Conservation (phyloP, 345 rosid species). For the Pistacia atlantica region DNA sequence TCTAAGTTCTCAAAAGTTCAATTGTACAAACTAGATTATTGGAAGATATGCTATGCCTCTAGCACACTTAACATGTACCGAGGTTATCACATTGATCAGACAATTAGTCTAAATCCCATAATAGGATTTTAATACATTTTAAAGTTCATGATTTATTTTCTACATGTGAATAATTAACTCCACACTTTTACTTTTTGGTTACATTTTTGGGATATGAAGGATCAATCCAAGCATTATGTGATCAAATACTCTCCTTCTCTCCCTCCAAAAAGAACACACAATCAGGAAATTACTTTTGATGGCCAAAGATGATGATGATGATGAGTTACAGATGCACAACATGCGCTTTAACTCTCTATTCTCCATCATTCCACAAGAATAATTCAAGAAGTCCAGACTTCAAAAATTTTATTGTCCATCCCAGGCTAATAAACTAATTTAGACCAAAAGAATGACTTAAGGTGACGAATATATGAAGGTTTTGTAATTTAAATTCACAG, state of each 20-base stretch:
- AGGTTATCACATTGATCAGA: too few species aligned
- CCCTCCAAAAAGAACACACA: background rate
- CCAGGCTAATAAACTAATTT: too few species aligned
- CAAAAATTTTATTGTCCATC: background rate
- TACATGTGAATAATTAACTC: background rate
- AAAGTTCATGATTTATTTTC: background rate
- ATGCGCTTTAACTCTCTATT: background rate
- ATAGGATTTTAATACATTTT: background rate
- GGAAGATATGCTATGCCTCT: background rate
- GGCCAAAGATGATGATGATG: background rate
- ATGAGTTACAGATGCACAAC: background rate
- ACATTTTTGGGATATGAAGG: background rate
- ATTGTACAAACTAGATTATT: too few species aligned
- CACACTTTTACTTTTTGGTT: background rate
- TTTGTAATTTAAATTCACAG: too few species aligned
- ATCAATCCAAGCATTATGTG: background rate
- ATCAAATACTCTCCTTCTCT: background rate
- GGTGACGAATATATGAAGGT: too few species aligned
- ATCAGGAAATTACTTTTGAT: too few species aligned
- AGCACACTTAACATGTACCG: background rate
- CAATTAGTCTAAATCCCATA: too few species aligned
- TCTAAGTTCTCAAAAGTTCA: too few species aligned
- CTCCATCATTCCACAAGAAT: background rate
- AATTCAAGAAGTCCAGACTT: background rate
- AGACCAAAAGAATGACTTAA: too few species aligned